These are phyloP conservation scores for Hypericum androsaemum DNA, from an alignment of 345 rosid species.

Conservation along the genomic window DNA sequence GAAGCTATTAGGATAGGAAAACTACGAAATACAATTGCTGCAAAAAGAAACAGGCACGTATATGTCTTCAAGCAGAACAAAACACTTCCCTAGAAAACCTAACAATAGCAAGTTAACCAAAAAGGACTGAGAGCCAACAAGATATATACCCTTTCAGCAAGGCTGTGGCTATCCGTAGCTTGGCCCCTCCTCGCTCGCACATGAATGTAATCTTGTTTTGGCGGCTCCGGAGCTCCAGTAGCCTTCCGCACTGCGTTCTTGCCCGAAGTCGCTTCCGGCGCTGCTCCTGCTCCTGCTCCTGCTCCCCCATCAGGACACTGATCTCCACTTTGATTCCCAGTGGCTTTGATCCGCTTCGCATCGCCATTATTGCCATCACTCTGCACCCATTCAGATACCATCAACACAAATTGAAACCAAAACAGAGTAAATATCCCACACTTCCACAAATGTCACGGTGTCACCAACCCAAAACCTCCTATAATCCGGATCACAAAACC, in stretches of 20 bases:
- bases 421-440: neutral
- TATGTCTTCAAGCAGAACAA: too few species aligned
- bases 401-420: neutral
- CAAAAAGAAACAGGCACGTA: too few species aligned
- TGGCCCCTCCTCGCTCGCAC: conserved; percentile 95
- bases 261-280: conserved; percentile 35
- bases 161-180: conserved; percentile 95
- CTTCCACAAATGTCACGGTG: neutral
- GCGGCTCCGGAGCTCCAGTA: conserved; percentile 44
- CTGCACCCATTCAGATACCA: conserved; percentile 19
- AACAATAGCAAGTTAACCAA: neutral
- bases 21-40: too few species aligned
- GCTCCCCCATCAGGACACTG: conserved; percentile 34
- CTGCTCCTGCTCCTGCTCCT: conserved; percentile 28
- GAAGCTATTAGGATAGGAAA: too few species aligned
- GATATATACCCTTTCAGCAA: conserved; percentile 82
- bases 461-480: too few species aligned
- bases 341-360: conserved; percentile 49
- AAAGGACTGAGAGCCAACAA: conserved; percentile 7
- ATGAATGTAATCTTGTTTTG: conserved; percentile 80
- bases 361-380: conserved; percentile 35
- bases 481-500: too few species aligned
- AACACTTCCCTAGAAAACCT: too few species aligned
- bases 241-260: conserved; percentile 37
- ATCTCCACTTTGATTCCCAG: conserved; percentile 31